Conservation (phyloP, 2,329 filamentous ascomycete species). For the Alternaria sp. region DNA sequence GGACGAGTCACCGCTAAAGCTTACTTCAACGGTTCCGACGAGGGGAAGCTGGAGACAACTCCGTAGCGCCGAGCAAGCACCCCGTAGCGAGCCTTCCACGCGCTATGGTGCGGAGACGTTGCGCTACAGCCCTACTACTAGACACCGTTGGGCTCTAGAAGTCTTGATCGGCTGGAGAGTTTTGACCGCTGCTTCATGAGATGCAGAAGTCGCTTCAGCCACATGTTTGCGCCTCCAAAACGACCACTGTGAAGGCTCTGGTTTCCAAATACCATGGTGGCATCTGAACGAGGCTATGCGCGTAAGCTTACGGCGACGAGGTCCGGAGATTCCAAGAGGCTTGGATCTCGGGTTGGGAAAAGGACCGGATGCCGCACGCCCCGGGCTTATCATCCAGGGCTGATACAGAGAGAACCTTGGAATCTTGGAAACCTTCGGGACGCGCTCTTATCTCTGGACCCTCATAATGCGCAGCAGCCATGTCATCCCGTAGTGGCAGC, state of each 20-base stretch:
- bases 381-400: background rate
- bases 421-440: background rate
- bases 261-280: background rate
- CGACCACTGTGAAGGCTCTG: background rate
- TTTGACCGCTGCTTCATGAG: background rate
- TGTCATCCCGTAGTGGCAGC: background rate
- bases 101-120: background rate
- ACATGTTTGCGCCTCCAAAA: background rate
- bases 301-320: background rate
- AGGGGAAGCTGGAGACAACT: constrained; percentile 1
- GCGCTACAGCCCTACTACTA: background rate
- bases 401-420: background rate
- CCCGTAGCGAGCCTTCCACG: background rate
- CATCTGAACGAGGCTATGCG: background rate
- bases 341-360: background rate
- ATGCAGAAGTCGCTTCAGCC: background rate
- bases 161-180: background rate
- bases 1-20: background rate
- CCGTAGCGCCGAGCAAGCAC: background rate
- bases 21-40: background rate
- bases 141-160: background rate
- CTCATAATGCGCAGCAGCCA: background rate
- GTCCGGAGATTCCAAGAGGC: background rate
- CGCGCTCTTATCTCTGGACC: background rate
- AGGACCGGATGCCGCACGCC: background rate